Conservation (phyloP, 169 alveolate genomes). For the Eimeria brunetti region DNA sequence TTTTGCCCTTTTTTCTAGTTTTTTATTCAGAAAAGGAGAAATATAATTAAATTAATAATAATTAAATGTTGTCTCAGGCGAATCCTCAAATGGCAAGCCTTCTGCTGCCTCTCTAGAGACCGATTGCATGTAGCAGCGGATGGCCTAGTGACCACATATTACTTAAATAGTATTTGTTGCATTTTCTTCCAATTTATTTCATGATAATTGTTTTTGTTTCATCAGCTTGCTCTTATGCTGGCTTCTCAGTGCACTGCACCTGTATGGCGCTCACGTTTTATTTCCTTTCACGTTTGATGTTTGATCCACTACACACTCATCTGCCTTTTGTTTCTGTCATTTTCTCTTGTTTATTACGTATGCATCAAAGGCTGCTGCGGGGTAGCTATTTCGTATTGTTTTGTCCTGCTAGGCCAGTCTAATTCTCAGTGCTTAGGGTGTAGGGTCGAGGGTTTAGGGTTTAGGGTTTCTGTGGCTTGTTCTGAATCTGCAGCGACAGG, state of each 20-base stretch:
- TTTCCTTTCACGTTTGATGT: no score
- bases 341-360: no score
- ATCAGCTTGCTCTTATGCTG: no score
- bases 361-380: not conserved
- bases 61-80: not conserved
- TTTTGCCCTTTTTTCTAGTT: not conserved
- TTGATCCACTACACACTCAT: no score
- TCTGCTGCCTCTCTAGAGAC: not conserved
- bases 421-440: not conserved
- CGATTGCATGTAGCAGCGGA: not conserved
- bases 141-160: not conserved
- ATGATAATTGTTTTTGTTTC: not conserved
- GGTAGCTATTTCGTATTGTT: not conserved
- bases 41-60: not conserved
- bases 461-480: no score
- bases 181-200: not conserved
- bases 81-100: not conserved
- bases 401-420: no score
- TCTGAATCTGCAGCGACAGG: conserved; percentile 69
- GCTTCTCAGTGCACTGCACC: no score
- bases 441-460: not conserved
- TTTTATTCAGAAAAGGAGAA: not conserved
- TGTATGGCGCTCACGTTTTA: no score
- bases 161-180: not conserved
- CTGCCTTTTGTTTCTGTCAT: no score